A percentile compares a stretch with the other conserved stretches of the same genome.
Conservation (phyloP, 257 asterid genomes). For the Solanum habrochaites region DNA sequence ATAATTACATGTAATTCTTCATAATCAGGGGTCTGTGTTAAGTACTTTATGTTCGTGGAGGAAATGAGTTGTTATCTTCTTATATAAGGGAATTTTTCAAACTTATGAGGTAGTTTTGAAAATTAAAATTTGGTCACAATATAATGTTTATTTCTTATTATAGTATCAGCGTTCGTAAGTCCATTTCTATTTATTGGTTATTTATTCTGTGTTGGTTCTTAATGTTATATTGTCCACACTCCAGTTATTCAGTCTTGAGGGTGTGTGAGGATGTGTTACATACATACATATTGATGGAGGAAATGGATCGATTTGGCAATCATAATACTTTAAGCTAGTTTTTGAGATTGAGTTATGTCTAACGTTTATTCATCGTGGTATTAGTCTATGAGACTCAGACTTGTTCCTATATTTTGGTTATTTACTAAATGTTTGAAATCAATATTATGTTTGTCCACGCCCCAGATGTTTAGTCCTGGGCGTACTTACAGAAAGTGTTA, state of each 20-base stretch:
- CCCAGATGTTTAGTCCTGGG: neutral
- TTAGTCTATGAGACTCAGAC: neutral
- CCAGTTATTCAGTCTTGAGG: neutral
- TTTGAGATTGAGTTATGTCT: neutral
- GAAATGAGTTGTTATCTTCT: neutral
- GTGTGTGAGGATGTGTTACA: neutral
- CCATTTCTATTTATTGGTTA: neutral
- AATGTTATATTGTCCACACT: neutral
- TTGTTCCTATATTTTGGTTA: neutral
- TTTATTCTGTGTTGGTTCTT: rapidly evolving
- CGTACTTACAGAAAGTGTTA: neutral
- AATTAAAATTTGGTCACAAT: neutral
- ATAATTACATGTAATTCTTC: neutral
- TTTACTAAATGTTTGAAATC: neutral
- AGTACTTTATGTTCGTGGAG: too few species aligned
- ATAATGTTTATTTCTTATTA: neutral
- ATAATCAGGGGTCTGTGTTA: neutral
- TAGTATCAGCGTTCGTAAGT: neutral
- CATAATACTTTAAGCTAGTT: neutral
- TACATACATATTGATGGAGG: neutral
- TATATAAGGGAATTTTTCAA: too few species aligned
- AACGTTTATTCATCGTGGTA: too few species aligned
- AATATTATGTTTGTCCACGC: neutral
- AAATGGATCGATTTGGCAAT: neutral
- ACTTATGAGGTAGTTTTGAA: neutral